These are phyloP conservation scores for Boletus reticuloceps DNA, from an alignment of 768 basidiomycete species.

Conservation along the genomic window DNA sequence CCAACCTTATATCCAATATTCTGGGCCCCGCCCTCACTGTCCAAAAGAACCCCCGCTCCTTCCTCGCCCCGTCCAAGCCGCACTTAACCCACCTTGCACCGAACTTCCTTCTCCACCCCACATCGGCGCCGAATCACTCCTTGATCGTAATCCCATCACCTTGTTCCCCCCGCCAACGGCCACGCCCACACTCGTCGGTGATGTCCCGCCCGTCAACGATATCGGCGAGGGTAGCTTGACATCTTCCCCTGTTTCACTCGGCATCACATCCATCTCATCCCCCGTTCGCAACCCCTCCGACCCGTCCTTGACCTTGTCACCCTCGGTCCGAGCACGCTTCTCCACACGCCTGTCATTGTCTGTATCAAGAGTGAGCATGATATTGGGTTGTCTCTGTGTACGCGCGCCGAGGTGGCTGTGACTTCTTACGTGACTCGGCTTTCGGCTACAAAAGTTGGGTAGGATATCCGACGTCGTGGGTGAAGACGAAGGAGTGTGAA, in stretches of 20 bases:
- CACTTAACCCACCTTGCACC: conserved; percentile 23
- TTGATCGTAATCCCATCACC: conserved; percentile 20
- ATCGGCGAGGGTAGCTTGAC: conserved; percentile 22
- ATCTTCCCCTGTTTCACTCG: conserved; percentile 9
- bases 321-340: conserved; percentile 26
- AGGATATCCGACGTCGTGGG: conserved; percentile 26
- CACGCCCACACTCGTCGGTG: conserved; percentile 11
- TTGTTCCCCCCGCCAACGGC: conserved; percentile 10
- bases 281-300: conserved; percentile 9
- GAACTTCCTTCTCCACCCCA: conserved; percentile 18
- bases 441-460: conserved; percentile 7
- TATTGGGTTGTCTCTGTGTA: conserved; percentile 27
- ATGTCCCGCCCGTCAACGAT: conserved; percentile 15
- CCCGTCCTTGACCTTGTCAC: conserved; percentile 1
- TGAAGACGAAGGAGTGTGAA: conserved; percentile 29
- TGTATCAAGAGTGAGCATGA: conserved; percentile 27
- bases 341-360: conserved; percentile 20
- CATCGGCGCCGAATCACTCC: conserved; percentile 26
- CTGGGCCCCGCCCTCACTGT: conserved; percentile 14
- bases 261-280: conserved; percentile 27
- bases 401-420: conserved; percentile 27
- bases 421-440: conserved; percentile 22
- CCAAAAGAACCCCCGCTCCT: conserved; percentile 27
- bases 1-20: background rate
- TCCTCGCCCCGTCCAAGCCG: conserved; percentile 28